phyloP scores from a whole-genome alignment of 345 rosid genomes.

The Arabidopsis arenosa region DNA sequence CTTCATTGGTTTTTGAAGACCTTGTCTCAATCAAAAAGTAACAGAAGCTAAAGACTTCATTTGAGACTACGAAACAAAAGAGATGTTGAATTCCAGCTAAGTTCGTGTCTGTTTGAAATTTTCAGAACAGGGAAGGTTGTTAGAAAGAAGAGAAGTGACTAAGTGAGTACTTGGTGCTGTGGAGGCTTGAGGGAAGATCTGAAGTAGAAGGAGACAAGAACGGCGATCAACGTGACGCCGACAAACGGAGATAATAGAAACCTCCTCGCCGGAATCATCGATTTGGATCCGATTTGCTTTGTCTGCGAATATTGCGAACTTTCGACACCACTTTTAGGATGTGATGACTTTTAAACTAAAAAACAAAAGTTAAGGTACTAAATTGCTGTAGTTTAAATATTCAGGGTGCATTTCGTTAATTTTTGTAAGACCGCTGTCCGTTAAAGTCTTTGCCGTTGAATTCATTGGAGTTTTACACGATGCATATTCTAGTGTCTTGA shows the following conservation, averaged over 20 bases:
- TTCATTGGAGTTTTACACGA: too few species aligned
- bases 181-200: slow-evolving; percentile 50
- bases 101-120: background rate
- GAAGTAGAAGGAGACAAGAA: slow-evolving; percentile 54
- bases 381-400: background rate
- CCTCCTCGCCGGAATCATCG: slow-evolving; percentile 44
- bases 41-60: background rate
- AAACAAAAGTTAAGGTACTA: background rate
- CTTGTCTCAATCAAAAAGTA: background rate
- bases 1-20: background rate
- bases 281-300: slow-evolving; percentile 30
- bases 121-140: slow-evolving; percentile 4
- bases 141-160: slow-evolving; percentile 14
- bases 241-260: slow-evolving; percentile 47
- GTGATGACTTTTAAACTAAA: background rate
- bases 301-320: background rate
- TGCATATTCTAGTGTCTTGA: too few species aligned
- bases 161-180: slow-evolving; percentile 51
- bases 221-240: slow-evolving; percentile 50
- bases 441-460: too few species aligned
- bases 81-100: slow-evolving; percentile 2
- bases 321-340: background rate
- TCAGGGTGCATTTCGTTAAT: background rate
- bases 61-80: background rate
- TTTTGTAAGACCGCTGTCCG: too few species aligned